Conservation (phyloP, 148 eudicot species). For the Linanthus parryae region DNA sequence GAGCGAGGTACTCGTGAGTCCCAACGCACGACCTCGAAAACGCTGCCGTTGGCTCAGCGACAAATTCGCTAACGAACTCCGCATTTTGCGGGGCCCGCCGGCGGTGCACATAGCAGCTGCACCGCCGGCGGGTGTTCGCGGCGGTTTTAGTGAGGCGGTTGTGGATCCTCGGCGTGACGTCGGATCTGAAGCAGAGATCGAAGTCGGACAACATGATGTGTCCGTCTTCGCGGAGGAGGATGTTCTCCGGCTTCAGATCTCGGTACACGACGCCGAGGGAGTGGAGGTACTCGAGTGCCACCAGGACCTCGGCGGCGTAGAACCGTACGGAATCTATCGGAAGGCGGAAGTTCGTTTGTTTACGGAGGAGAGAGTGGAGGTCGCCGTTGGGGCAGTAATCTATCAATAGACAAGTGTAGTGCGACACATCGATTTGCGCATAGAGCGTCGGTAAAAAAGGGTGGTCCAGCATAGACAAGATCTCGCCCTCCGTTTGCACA, state of each 20-base stretch:
- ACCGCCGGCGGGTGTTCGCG: not conserved
- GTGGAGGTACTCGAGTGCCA: conserved; percentile 71
- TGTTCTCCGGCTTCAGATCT: conserved; percentile 70
- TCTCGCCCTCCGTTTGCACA: conserved; percentile 50
- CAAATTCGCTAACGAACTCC: conserved; percentile 32
- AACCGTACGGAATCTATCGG: conserved; percentile 51
- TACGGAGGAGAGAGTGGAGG: conserved; percentile 51
- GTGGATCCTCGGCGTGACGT: conserved; percentile 38
- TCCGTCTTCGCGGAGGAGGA: conserved; percentile 52
- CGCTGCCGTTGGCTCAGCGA: conserved; percentile 66
- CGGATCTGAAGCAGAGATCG: conserved; percentile 56
- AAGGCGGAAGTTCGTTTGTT: conserved; percentile 40
- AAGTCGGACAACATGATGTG: conserved; percentile 80
- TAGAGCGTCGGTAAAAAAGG: conserved; percentile 82
- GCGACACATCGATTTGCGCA: conserved; percentile 73
- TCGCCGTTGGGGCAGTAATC: conserved; percentile 80
- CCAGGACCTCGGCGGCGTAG: conserved; percentile 56
- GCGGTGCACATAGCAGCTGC: conserved; percentile 6
- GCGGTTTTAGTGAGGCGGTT: conserved; percentile 1
- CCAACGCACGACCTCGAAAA: conserved; percentile 74
- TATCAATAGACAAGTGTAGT: conserved; percentile 67
- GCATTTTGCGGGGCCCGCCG: conserved; percentile 6
- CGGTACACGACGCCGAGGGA: conserved; percentile 63
- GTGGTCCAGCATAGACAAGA: conserved; percentile 60
- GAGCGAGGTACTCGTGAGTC: conserved; percentile 85